phyloP scores from a whole-genome alignment of 2,329 filamentous ascomycete genomes.

The Fusarium oxysporum region DNA sequence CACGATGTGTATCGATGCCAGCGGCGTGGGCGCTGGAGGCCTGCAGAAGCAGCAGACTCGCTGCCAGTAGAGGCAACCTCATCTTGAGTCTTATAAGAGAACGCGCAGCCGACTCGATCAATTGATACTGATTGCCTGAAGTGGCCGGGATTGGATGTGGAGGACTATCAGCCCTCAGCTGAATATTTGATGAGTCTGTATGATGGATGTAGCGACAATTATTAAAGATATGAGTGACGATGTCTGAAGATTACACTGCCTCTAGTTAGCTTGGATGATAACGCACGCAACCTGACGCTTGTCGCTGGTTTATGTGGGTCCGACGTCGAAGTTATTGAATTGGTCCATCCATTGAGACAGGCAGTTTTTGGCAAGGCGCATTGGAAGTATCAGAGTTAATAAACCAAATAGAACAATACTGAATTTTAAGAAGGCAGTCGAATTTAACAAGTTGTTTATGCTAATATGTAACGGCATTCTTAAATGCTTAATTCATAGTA shows the following conservation, averaged over 20 bases:
- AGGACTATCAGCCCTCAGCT: slow-evolving; percentile 7
- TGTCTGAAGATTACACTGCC: slow-evolving; percentile 12
- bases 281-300: slow-evolving; percentile 10
- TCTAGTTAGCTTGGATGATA: neutral
- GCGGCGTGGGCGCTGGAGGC: slow-evolving; percentile 45
- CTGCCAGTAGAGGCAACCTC: slow-evolving; percentile 44
- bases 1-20: slow-evolving; percentile 46
- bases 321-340: neutral
- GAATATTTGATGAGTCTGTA: slow-evolving; percentile 13
- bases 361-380: neutral
- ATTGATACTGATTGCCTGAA: slow-evolving; percentile 5
- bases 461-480: neutral
- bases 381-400: neutral
- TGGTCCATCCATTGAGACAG: neutral
- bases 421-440: neutral
- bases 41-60: slow-evolving; percentile 44
- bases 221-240: slow-evolving; percentile 13
- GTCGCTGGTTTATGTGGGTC: slow-evolving; percentile 11
- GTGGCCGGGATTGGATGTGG: neutral
- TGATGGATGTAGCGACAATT: slow-evolving; percentile 35
- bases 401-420: neutral
- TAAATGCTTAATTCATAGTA: neutral
- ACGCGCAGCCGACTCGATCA: slow-evolving; percentile 10
- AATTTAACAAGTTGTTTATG: neutral
- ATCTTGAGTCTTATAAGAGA: slow-evolving; percentile 18